Percentiles rank a stretch among this genome's conserved stretches.
Evolutionary conservation across 768 basidiomycete genomes (phyloP).

Genomic region (Mycena galopus): DNA sequence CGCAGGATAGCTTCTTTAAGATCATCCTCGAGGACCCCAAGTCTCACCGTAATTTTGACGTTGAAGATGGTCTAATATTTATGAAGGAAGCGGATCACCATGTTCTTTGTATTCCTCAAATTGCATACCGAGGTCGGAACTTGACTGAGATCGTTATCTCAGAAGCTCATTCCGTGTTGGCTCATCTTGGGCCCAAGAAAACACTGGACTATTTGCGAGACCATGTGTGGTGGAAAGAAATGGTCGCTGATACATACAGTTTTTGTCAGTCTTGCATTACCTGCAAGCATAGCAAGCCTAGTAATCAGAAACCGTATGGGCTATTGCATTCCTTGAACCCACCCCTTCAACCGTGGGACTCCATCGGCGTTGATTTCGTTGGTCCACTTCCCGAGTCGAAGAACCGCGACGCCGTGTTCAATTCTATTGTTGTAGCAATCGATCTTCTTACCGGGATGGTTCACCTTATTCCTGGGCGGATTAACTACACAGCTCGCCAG

Average conservation of each 20-base stretch:
- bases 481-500: background rate
- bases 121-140: background rate
- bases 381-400: background rate
- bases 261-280: background rate
- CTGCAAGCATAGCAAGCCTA: background rate
- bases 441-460: background rate
- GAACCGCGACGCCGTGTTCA: background rate
- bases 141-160: background rate
- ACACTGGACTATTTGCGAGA: conserved; percentile 3
- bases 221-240: conserved; percentile 18
- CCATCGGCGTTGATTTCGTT: background rate
- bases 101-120: background rate
- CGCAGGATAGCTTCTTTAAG: background rate
- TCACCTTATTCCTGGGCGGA: background rate
- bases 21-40: background rate
- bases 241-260: background rate
- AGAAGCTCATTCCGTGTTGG: background rate
- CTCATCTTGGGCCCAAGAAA: background rate
- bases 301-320: background rate
- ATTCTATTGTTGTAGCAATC: background rate
- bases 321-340: background rate
- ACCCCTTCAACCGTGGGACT: too few relatives aligned
- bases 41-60: background rate
- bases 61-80: background rate
- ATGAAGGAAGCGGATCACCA: background rate